phyloP scores from a whole-genome alignment of 169 alveolate species.

The Babesia microti region DNA sequence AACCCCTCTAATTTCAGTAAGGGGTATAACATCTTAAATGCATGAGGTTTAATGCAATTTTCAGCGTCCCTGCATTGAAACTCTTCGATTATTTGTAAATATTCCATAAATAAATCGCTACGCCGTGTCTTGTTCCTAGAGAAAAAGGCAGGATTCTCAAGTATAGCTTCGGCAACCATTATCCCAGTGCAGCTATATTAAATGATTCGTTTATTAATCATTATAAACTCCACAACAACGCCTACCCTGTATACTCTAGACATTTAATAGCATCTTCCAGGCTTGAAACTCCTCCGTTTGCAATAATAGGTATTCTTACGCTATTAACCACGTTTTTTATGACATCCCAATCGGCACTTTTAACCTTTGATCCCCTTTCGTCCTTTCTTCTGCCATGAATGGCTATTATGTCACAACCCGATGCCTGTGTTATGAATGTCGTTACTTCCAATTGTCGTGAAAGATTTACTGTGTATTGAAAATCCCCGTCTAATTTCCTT shows the following conservation, averaged over 20 bases:
- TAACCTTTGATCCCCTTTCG: slow-evolving; percentile 44
- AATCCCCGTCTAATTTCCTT: slow-evolving; percentile 67
- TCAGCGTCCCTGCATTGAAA: slow-evolving; percentile 29
- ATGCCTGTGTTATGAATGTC: slow-evolving; percentile 7
- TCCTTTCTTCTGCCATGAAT: slow-evolving; percentile 62
- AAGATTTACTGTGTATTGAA: slow-evolving; percentile 73
- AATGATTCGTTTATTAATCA: not conserved
- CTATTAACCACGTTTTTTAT: slow-evolving; percentile 72
- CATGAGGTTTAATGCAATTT: slow-evolving; percentile 32
- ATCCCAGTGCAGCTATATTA: slow-evolving; percentile 68
- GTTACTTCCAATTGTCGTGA: not conserved
- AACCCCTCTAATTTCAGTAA: too few relatives aligned
- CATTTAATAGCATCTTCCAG: slow-evolving; percentile 75
- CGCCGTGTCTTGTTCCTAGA: slow-evolving; percentile 38
- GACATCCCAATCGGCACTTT: slow-evolving; percentile 61
- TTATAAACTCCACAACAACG: too few relatives aligned
- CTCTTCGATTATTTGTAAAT: slow-evolving; percentile 21
- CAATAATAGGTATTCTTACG: slow-evolving; percentile 78
- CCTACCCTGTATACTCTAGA: slow-evolving; percentile 76
- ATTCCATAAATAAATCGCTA: slow-evolving; percentile 32
- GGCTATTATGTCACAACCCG: slow-evolving; percentile 69
- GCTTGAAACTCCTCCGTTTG: slow-evolving; percentile 83
- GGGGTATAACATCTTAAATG: slow-evolving; percentile 33
- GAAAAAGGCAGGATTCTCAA: slow-evolving; percentile 76
- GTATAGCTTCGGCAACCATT: slow-evolving; percentile 81